Percentiles rank a stretch among this genome's conserved stretches.
These are phyloP conservation scores for Rheum nobile DNA, from an alignment of 148 eudicot species.

Conservation along the genomic window DNA sequence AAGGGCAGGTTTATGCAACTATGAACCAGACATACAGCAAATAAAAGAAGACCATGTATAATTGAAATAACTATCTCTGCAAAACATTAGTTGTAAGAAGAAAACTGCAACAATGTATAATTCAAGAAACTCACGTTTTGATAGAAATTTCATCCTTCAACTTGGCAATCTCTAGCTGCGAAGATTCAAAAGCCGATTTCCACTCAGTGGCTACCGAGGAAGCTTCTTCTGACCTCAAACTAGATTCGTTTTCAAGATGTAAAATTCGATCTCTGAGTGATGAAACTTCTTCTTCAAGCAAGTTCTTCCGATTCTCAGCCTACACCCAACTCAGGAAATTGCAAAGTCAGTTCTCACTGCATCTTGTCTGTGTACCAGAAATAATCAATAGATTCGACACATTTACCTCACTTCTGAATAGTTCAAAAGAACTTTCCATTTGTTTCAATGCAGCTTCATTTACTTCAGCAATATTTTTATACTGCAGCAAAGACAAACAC, in stretches of 20 bases:
- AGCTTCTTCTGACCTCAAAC: conserved; percentile 49
- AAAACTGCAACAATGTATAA: not conserved
- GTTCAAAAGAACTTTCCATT: conserved; percentile 67
- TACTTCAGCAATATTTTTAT: conserved; percentile 81
- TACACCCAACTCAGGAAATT: conserved; percentile 5
- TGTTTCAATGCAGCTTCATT: conserved; percentile 80
- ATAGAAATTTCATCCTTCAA: conserved; percentile 50
- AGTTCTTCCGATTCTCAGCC: conserved; percentile 51
- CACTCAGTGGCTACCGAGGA: conserved; percentile 40
- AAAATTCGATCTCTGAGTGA: conserved; percentile 39
- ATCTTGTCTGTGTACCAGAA: not conserved
- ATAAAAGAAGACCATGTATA: not conserved
- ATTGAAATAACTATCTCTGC: not conserved
- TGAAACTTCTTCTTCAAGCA: conserved; percentile 60
- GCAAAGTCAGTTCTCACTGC: not conserved
- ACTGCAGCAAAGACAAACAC: conserved; percentile 28
- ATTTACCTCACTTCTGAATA: conserved; percentile 51
- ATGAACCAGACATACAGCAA: not conserved
- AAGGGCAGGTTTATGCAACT: not conserved
- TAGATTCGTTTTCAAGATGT: conserved; percentile 58
- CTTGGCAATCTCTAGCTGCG: conserved; percentile 42
- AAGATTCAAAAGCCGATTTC: conserved; percentile 58
- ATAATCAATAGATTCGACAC: not conserved
- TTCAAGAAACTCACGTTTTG: conserved; percentile 30
- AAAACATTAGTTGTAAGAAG: not conserved